phyloP scores from a whole-genome alignment of 306 rosid genomes.

The Begonia masoniana region DNA sequence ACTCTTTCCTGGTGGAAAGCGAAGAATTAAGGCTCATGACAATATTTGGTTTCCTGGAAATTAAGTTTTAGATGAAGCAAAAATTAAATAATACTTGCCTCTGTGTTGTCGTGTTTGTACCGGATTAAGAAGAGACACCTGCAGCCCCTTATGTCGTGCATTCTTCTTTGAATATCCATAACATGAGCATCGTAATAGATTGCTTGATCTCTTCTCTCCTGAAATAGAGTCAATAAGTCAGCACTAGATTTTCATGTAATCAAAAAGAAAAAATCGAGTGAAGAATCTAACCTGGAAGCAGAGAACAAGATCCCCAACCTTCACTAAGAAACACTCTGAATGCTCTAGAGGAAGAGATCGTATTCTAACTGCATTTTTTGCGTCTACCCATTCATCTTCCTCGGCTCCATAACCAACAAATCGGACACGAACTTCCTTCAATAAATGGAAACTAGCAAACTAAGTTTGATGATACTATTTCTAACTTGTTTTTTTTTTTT shows the following conservation, averaged over 20 bases:
- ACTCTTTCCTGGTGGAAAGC: slow-evolving; percentile 51
- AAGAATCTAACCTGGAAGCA: slow-evolving; percentile 70
- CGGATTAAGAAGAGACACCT: slow-evolving; percentile 69
- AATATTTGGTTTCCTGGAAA: neutral
- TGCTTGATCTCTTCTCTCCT: slow-evolving; percentile 89
- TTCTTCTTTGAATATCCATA: slow-evolving; percentile 59
- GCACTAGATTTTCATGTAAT: neutral
- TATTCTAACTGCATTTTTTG: slow-evolving; percentile 54
- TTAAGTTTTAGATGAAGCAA: neutral
- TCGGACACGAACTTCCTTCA: slow-evolving; percentile 93
- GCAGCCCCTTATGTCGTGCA: slow-evolving; percentile 94
- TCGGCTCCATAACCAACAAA: slow-evolving; percentile 86
- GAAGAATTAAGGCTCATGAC: neutral
- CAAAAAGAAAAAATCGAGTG: neutral
- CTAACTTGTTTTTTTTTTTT: no score
- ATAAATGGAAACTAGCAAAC: slow-evolving; percentile 33
- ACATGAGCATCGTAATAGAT: slow-evolving; percentile 77
- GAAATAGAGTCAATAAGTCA: slow-evolving; percentile 5
- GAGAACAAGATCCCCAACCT: slow-evolving; percentile 63
- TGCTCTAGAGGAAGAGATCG: slow-evolving; percentile 77
- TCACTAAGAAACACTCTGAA: slow-evolving; percentile 55
- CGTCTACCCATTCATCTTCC: slow-evolving; percentile 84
- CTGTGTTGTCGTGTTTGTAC: slow-evolving; percentile 59
- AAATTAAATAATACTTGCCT: slow-evolving; percentile 35
- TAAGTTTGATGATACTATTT: neutral